A percentile compares a stretch with the other conserved stretches of the same genome.
phyloP scores from a whole-genome alignment of 2,329 filamentous ascomycete genomes.

The Colletotrichum zoysiae region DNA sequence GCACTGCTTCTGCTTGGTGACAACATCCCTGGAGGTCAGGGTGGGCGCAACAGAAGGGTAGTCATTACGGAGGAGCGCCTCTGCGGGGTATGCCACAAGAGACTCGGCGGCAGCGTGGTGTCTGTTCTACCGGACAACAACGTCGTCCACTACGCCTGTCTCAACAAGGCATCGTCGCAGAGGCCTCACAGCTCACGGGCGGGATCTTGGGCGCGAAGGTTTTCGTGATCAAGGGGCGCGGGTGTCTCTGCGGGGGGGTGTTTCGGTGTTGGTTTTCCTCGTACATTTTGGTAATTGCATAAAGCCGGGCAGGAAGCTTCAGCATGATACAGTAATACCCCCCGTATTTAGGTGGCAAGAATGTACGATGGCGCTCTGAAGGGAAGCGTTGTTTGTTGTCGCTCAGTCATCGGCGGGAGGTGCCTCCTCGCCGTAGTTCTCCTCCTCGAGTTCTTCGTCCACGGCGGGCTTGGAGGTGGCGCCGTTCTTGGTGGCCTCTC shows the following conservation, averaged over 20 bases:
- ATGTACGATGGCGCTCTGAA: conserved; percentile 32
- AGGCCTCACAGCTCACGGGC: conserved; percentile 50
- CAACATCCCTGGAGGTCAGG: conserved; percentile 63
- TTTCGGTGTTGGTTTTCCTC: conserved; percentile 27
- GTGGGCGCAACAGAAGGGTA: conserved; percentile 73
- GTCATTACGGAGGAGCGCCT: conserved; percentile 89
- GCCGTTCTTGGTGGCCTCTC: conserved; percentile 52
- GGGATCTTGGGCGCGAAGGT: conserved; percentile 54
- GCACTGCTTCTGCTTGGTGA: conserved; percentile 80
- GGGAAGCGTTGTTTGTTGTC: conserved; percentile 9
- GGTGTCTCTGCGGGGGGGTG: conserved; percentile 15
- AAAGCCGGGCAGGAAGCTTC: conserved; percentile 42
- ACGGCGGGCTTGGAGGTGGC: conserved; percentile 45
- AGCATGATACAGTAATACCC: conserved; percentile 48
- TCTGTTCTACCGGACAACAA: conserved; percentile 87
- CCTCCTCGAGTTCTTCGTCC: conserved; percentile 73
- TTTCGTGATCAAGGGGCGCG: conserved; percentile 45
- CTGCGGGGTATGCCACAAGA: conserved; percentile 93
- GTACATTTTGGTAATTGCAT: conserved; percentile 45
- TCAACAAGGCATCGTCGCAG: conserved; percentile 62
- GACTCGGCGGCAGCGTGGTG: conserved; percentile 90
- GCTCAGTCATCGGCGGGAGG: conserved; percentile 71
- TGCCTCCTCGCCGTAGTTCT: conserved; percentile 89
- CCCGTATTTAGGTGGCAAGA: conserved; percentile 42
- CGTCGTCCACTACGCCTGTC: conserved; percentile 86